Conservation (phyloP, 208 protist species). For the Trypanosoma platydactyli region DNA sequence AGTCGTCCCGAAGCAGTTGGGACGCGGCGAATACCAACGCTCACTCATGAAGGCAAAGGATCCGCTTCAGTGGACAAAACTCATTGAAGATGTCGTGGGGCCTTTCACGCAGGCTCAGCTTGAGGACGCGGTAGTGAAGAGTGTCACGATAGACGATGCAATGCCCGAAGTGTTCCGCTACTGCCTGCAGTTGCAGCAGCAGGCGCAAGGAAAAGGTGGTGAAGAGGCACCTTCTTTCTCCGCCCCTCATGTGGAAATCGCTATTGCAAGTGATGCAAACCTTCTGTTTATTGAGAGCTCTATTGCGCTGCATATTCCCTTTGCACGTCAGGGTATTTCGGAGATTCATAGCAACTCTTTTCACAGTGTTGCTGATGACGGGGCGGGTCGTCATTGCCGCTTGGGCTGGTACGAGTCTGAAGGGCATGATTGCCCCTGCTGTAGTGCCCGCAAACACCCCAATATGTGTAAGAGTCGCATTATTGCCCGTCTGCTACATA, state of each 20-base stretch:
- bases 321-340: slow-evolving; percentile 37
- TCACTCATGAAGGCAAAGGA: slow-evolving; percentile 28
- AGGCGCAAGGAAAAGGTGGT: slow-evolving; percentile 15
- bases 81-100: slow-evolving; percentile 72
- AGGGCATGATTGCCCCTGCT: slow-evolving; percentile 67
- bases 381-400: slow-evolving; percentile 43
- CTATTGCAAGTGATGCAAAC: slow-evolving; percentile 85
- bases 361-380: slow-evolving; percentile 40
- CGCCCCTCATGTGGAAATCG: slow-evolving; percentile 59
- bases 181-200: slow-evolving; percentile 34
- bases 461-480: slow-evolving; percentile 90
- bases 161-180: slow-evolving; percentile 78
- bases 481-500: slow-evolving; percentile 71
- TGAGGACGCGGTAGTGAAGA: slow-evolving; percentile 41
- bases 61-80: slow-evolving; percentile 75
- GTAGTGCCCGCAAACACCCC: slow-evolving; percentile 42
- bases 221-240: slow-evolving; percentile 13
- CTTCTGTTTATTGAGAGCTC: slow-evolving; percentile 75
- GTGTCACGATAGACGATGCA: slow-evolving; percentile 49
- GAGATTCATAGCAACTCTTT: slow-evolving; percentile 89
- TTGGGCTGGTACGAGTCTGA: slow-evolving; percentile 79
- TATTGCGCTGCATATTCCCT: slow-evolving; percentile 53
- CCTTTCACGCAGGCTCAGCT: slow-evolving; percentile 60
- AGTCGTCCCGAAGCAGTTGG: slow-evolving; percentile 62
- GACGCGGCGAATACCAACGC: slow-evolving; percentile 37